Conservation (phyloP, 1,284 basidiomycete species). For the Ceratobasidium theobromae region DNA sequence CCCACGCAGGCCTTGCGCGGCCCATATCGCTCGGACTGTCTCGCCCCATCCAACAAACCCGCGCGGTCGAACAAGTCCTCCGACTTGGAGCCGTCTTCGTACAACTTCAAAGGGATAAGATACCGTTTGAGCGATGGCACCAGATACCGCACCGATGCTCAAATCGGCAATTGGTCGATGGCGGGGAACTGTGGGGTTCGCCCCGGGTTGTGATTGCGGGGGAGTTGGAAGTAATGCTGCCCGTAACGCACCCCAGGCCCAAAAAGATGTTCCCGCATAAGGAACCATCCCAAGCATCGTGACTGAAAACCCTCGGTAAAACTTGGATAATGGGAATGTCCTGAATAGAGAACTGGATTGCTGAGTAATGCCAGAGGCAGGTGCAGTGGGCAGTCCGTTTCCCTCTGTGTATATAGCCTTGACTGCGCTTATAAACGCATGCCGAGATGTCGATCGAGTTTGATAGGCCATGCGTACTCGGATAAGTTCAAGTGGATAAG, state of each 20-base stretch:
- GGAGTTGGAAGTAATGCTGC: constrained; percentile 56
- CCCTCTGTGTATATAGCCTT: constrained; percentile 72
- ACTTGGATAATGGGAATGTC: constrained; percentile 74
- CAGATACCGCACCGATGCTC: constrained; percentile 86
- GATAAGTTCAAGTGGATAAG: constrained; percentile 94
- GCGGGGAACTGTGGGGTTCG: constrained; percentile 54
- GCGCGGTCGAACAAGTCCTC: constrained; percentile 74
- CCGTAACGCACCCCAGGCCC: constrained; percentile 86
- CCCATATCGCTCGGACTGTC: constrained; percentile 71
- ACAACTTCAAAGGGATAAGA: constrained; percentile 98
- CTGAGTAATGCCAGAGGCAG: constrained; percentile 35
- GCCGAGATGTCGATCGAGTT: constrained; percentile 55
- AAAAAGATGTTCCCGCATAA: constrained; percentile 95
- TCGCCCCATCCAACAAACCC: constrained; percentile 77
- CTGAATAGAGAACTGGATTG: constrained; percentile 40
- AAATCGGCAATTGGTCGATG: constrained; percentile 53
- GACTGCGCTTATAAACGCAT: constrained; percentile 64
- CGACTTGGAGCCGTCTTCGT: constrained; percentile 93
- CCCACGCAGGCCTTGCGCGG: constrained; percentile 72
- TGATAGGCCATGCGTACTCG: constrained; percentile 94
- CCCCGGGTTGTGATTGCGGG: constrained; percentile 43
- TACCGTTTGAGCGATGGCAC: constrained; percentile 84
- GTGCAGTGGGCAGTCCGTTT: constrained; percentile 41
- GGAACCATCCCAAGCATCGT: constrained; percentile 93
- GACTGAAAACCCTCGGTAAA: constrained; percentile 94